A percentile compares a stretch with the other conserved stretches of the same genome.
Conservation (phyloP, 2,329 filamentous ascomycete species). For the Phaeosphaeriaceae sp. region DNA sequence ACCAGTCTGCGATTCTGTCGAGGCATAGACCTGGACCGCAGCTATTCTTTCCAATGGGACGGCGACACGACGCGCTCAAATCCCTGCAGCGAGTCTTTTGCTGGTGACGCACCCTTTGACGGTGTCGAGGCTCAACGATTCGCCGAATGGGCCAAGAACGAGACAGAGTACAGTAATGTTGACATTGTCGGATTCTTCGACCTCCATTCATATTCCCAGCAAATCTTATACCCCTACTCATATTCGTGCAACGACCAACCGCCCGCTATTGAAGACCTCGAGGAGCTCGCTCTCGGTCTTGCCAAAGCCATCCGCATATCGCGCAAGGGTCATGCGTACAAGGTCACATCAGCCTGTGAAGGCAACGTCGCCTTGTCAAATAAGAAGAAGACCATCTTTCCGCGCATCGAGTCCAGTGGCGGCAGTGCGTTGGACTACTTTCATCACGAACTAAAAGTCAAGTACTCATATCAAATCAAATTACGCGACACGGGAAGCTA, state of each 20-base stretch:
- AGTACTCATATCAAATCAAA: slow-evolving; percentile 93
- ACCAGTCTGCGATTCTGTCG: slow-evolving; percentile 83
- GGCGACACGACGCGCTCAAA: slow-evolving; percentile 68
- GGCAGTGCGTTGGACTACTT: slow-evolving; percentile 95
- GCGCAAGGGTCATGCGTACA: slow-evolving; percentile 71
- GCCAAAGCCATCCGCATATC: slow-evolving; percentile 88
- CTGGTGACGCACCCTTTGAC: slow-evolving; percentile 83
- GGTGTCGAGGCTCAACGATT: slow-evolving; percentile 78
- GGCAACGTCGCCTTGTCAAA: slow-evolving; percentile 65
- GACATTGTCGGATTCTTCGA: slow-evolving; percentile 87
- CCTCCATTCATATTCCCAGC: slow-evolving; percentile 93
- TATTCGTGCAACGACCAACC: slow-evolving; percentile 81
- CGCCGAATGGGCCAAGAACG: slow-evolving; percentile 81
- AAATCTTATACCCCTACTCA: slow-evolving; percentile 90
- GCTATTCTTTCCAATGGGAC: slow-evolving; percentile 87
- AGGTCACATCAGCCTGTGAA: slow-evolving; percentile 84
- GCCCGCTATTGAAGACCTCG: slow-evolving; percentile 87
- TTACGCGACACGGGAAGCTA: slow-evolving; percentile 92
- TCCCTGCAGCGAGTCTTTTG: slow-evolving; percentile 90
- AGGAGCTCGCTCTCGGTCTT: slow-evolving; percentile 87
- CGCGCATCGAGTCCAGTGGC: slow-evolving; percentile 74
- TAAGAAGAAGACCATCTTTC: slow-evolving; percentile 47
- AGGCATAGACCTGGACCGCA: slow-evolving; percentile 87
- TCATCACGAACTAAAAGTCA: slow-evolving; percentile 82
- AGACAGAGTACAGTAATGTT: slow-evolving; percentile 73